phyloP scores from a whole-genome alignment of 106 monocot species.

The Allium sativum region DNA sequence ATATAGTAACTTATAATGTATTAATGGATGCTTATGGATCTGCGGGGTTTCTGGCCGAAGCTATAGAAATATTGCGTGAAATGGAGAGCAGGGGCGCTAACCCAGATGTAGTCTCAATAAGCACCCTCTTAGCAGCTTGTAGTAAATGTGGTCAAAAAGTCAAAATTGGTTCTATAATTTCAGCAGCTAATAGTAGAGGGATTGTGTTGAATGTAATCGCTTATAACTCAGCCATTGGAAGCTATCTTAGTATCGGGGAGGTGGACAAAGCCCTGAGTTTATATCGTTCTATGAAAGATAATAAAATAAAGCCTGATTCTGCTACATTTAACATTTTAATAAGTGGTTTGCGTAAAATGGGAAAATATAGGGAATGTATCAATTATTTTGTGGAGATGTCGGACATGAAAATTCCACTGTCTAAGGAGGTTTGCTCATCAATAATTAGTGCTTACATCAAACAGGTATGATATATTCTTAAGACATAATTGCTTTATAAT shows the following conservation, averaged over 20 bases:
- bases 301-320: slow-evolving; percentile 63
- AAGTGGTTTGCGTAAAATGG: slow-evolving; percentile 68
- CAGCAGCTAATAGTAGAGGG: slow-evolving; percentile 53
- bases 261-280: slow-evolving; percentile 70
- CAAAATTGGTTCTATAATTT: slow-evolving; percentile 59
- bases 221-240: slow-evolving; percentile 89
- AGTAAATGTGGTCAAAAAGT: slow-evolving; percentile 57
- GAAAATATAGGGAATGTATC: slow-evolving; percentile 57
- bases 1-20: slow-evolving; percentile 83
- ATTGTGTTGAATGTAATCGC: slow-evolving; percentile 66
- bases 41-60: slow-evolving; percentile 63
- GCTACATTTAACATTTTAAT: slow-evolving; percentile 84
- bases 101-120: slow-evolving; percentile 83
- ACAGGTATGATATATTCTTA: slow-evolving; percentile 40
- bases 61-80: slow-evolving; percentile 49
- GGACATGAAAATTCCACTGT: slow-evolving; percentile 46
- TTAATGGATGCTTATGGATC: slow-evolving; percentile 96
- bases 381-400: slow-evolving; percentile 76
- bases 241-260: slow-evolving; percentile 61
- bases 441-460: slow-evolving; percentile 72
- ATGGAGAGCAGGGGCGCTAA: slow-evolving; percentile 65
- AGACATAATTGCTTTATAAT: too few relatives aligned
- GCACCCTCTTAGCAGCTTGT: slow-evolving; percentile 87
- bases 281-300: slow-evolving; percentile 55
- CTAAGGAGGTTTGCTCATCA: slow-evolving; percentile 91